A percentile compares a stretch with the other conserved stretches of the same genome.
Conservation (phyloP, 208 protist genomes). For the Phytomonas sp. region DNA sequence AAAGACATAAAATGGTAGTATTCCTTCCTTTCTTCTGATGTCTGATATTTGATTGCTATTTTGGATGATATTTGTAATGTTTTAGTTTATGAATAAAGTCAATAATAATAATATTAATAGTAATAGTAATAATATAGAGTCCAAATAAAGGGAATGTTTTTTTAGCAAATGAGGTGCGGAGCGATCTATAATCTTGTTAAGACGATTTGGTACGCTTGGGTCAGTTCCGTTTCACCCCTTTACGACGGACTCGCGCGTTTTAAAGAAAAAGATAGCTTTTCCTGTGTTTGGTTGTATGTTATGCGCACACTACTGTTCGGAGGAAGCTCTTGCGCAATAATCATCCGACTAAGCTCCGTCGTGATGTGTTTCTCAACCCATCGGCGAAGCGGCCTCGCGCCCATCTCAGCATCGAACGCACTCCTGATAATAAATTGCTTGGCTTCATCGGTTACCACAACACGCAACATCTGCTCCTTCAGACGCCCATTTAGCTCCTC, state of each 20-base stretch:
- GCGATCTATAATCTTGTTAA: background rate
- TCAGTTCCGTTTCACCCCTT: background rate
- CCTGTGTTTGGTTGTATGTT: slow-evolving; percentile 23
- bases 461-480: slow-evolving; percentile 41
- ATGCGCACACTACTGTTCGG: slow-evolving; percentile 65
- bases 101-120: background rate
- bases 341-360: slow-evolving; percentile 82
- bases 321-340: slow-evolving; percentile 66
- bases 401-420: slow-evolving; percentile 82
- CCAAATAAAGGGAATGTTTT: background rate
- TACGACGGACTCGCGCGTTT: slow-evolving; percentile 23
- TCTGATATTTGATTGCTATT: background rate
- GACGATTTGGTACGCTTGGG: background rate
- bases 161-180: background rate
- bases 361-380: slow-evolving; percentile 87
- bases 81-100: slow-evolving; percentile 9
- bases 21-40: background rate
- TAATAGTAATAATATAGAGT: slow-evolving; percentile 8
- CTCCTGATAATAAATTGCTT: slow-evolving; percentile 60
- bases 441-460: slow-evolving; percentile 49
- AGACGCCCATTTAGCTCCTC: slow-evolving; percentile 64
- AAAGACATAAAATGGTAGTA: background rate
- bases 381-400: slow-evolving; percentile 80
- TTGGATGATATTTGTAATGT: slow-evolving; percentile 6
- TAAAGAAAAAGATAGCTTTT: slow-evolving; percentile 50